phyloP scores from a whole-genome alignment of 2,329 filamentous ascomycete genomes.

The Boeremia lycopersici region DNA sequence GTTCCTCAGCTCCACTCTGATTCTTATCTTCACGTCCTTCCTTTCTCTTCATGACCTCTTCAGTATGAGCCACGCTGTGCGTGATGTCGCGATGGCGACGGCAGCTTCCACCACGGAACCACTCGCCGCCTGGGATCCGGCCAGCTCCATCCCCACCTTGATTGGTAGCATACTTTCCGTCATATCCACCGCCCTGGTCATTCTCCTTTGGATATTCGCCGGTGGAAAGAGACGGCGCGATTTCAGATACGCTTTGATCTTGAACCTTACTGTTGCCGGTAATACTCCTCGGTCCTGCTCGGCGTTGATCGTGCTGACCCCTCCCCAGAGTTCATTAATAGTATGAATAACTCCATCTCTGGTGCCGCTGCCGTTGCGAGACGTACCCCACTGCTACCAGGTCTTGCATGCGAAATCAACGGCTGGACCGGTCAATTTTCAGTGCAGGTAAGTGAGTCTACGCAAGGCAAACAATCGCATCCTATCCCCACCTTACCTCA shows the following conservation, averaged over 20 bases:
- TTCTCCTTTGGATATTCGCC: constrained; percentile 26
- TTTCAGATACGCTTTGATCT: constrained; percentile 31
- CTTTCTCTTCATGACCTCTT: constrained; percentile 3
- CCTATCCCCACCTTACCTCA: background rate
- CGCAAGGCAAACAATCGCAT: too few species aligned
- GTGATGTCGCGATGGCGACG: constrained; percentile 6
- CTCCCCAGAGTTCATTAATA: constrained; percentile 40
- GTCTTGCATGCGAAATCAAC: constrained; percentile 50
- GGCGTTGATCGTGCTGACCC: background rate
- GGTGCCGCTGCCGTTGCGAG: constrained; percentile 46
- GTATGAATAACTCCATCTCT: constrained; percentile 52
- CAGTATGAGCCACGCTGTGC: constrained; percentile 16
- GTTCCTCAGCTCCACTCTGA: background rate
- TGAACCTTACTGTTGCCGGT: constrained; percentile 33
- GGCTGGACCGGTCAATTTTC: constrained; percentile 55
- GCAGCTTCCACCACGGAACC: background rate
- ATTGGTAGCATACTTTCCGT: constrained; percentile 30
- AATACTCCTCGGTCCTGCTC: background rate
- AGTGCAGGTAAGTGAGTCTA: constrained; percentile 45
- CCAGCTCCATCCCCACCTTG: constrained; percentile 25
- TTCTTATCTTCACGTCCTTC: background rate
- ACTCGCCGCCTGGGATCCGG: constrained; percentile 13
- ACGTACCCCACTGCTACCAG: constrained; percentile 30
- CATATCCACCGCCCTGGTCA: constrained; percentile 20
- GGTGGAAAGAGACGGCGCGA: constrained; percentile 23